phyloP scores from a whole-genome alignment of 2,329 filamentous ascomycete species.

The Penicillium sp. region DNA sequence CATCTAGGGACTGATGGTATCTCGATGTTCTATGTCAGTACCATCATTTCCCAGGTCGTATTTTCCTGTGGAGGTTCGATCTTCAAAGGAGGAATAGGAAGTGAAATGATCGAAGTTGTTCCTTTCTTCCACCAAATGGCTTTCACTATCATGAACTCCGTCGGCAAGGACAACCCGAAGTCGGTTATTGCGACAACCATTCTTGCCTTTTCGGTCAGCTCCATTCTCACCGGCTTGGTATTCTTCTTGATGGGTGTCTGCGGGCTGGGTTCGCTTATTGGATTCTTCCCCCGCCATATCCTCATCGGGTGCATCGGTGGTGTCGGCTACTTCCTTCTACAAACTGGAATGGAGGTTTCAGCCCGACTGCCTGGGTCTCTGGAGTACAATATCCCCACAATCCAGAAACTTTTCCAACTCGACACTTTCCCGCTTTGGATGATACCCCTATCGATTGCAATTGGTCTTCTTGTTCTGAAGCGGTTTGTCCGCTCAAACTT shows the following conservation, averaged over 20 bases:
- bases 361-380: slow-evolving; percentile 83
- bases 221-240: slow-evolving; percentile 82
- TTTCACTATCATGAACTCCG: slow-evolving; percentile 72
- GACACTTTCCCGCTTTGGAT: slow-evolving; percentile 82
- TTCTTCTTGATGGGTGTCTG: slow-evolving; percentile 90
- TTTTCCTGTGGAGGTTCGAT: slow-evolving; percentile 82
- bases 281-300: slow-evolving; percentile 95
- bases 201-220: slow-evolving; percentile 83
- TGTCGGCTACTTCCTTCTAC: slow-evolving; percentile 89
- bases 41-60: slow-evolving; percentile 86
- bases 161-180: slow-evolving; percentile 77
- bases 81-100: slow-evolving; percentile 88
- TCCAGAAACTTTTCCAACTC: slow-evolving; percentile 68
- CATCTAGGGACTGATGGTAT: slow-evolving; percentile 89
- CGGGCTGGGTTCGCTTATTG: slow-evolving; percentile 85
- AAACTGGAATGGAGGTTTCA: slow-evolving; percentile 90
- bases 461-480: slow-evolving; percentile 74
- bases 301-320: slow-evolving; percentile 96
- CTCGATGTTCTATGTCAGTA: slow-evolving; percentile 98
- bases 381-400: slow-evolving; percentile 73
- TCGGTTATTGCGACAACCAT: slow-evolving; percentile 94
- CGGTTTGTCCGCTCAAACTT: slow-evolving; percentile 76
- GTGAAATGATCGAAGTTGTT: slow-evolving; percentile 97
- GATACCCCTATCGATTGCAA: slow-evolving; percentile 72
- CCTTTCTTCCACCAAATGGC: slow-evolving; percentile 99